Base-by-base conservation (phyloP, 2,329 filamentous ascomycete genomes). In the Alternaria postmessia region DNA sequence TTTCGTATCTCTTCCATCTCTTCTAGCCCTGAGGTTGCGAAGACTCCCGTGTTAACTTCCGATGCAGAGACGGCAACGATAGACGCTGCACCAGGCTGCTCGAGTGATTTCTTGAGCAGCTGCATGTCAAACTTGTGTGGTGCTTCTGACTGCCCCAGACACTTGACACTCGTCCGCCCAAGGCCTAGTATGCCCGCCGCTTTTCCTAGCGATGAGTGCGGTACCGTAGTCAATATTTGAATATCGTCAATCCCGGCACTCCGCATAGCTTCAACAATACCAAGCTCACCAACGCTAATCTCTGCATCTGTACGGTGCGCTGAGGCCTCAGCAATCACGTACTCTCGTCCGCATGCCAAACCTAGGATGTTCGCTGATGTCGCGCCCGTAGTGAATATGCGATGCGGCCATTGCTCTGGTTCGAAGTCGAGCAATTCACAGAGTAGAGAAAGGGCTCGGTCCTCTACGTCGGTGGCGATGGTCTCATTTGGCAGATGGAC, bases 1-100 rank as follows among this genome's bases (percentile, higher is more conserved):
- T 81, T 79, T 60, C 94, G 86, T 38, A 97, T 78, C 56, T 82
- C 81, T 55, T 78, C 71, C 78, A 88, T 89, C 62, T 93, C 88
- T 4, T 84, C 81, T 3, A 77, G 65, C 1, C 81, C 86, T 2
- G 79, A 79, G 32, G 84, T 91, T 28, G 92, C 90, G 75, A 93
- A 97, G 5, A 89, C 83, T 0, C 94, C 93, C 0, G 93, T 96
- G 69, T 98, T 97, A 28, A 97, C 92, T 79, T 98, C 94, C 1
- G 92, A 92, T 6, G 90, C 91, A 42, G 92, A 94, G n/a, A 97
- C 80, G 5, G 86, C 88, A 38, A 97, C 87, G 62, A 97, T 92
- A 51, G 85, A 91, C n/a, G 86, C 91, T 12, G 86, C 84, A 3
- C 84, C 84, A 1, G 80, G 75, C 36, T 75, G 73, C 53, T 80